Percentiles rank a stretch among this genome's conserved stretches.
Conservation (phyloP, 2,329 filamentous ascomycete genomes). For the Neophaeococcomyces aloes region DNA sequence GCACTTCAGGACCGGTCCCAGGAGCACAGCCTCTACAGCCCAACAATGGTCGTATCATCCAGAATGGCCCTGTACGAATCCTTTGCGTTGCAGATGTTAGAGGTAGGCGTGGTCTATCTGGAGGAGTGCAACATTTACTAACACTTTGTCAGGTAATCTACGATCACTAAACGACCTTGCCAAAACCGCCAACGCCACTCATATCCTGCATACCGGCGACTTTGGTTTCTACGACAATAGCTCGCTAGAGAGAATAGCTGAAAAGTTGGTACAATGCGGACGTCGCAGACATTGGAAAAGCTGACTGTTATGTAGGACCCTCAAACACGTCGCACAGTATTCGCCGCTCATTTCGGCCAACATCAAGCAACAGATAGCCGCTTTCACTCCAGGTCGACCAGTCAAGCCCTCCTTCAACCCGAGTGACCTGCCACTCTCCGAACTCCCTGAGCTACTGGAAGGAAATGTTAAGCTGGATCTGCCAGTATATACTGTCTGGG, state of each 20-base stretch:
- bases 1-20: slow-evolving; percentile 33
- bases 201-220: slow-evolving; percentile 97
- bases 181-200: slow-evolving; percentile 85
- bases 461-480: slow-evolving; percentile 86
- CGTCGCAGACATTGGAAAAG: not conserved
- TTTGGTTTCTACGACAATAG: slow-evolving; percentile 98
- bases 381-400: slow-evolving; percentile 50
- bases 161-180: slow-evolving; percentile 93
- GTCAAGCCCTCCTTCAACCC: slow-evolving; percentile 79
- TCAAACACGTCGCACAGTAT: slow-evolving; percentile 98
- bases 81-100: slow-evolving; percentile 42
- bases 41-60: slow-evolving; percentile 41
- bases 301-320: slow-evolving; percentile 51
- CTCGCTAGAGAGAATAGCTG: slow-evolving; percentile 90
- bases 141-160: slow-evolving; percentile 60
- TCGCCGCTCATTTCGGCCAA: slow-evolving; percentile 81
- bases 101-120: slow-evolving; percentile 28
- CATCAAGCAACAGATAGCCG: slow-evolving; percentile 56
- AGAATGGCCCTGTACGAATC: slow-evolving; percentile 37
- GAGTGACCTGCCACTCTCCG: slow-evolving; percentile 78
- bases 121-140: not conserved
- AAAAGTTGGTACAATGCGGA: slow-evolving; percentile 59
- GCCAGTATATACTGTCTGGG: slow-evolving; percentile 97
- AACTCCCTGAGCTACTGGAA: slow-evolving; percentile 78
- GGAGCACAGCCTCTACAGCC: slow-evolving; percentile 39